These are phyloP conservation scores for Helicosporidium sp. DNA, from an alignment of 139 green algal species.

Conservation along the genomic window DNA sequence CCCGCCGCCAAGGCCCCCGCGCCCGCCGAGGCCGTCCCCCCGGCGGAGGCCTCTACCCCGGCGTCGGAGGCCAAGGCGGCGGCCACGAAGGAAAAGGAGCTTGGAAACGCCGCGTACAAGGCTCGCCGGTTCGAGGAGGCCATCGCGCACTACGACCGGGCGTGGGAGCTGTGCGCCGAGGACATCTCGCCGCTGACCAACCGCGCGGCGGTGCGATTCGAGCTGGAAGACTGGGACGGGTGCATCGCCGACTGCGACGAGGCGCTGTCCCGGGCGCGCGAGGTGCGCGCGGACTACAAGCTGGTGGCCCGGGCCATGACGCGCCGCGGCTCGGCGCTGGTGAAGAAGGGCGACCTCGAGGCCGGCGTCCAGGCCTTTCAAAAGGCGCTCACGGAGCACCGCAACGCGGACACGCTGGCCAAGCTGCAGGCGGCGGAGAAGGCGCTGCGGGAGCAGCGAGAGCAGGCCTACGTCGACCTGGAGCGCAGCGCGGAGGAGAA, in stretches of 20 bases:
- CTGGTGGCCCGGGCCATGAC: slow-evolving; percentile 69
- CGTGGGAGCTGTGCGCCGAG: slow-evolving; percentile 61
- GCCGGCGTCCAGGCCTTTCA: slow-evolving; percentile 66
- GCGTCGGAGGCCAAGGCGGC: slow-evolving; percentile 21
- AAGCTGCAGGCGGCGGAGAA: slow-evolving; percentile 77
- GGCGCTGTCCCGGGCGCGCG: slow-evolving; percentile 54
- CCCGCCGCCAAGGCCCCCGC: neutral
- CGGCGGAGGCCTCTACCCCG: slow-evolving; percentile 7
- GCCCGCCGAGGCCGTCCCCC: neutral
- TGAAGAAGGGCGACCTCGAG: slow-evolving; percentile 55
- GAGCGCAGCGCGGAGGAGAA: slow-evolving; percentile 55
- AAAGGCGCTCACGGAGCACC: slow-evolving; percentile 82
- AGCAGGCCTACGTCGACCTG: slow-evolving; percentile 75
- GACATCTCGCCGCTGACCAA: slow-evolving; percentile 95
- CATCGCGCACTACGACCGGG: slow-evolving; percentile 67
- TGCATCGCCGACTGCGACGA: slow-evolving; percentile 74
- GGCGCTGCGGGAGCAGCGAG: slow-evolving; percentile 47
- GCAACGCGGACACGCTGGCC: slow-evolving; percentile 88
- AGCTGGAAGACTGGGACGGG: slow-evolving; percentile 61
- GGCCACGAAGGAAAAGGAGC: slow-evolving; percentile 59
- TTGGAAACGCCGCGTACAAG: slow-evolving; percentile 88
- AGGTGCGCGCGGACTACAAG: slow-evolving; percentile 80
- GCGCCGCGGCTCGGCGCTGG: slow-evolving; percentile 72
- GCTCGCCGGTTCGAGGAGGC: slow-evolving; percentile 70
- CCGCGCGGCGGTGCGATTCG: slow-evolving; percentile 77